Evolutionary conservation across 2,329 filamentous ascomycete species (phyloP).

Genomic region (Beauveria caledonica): DNA sequence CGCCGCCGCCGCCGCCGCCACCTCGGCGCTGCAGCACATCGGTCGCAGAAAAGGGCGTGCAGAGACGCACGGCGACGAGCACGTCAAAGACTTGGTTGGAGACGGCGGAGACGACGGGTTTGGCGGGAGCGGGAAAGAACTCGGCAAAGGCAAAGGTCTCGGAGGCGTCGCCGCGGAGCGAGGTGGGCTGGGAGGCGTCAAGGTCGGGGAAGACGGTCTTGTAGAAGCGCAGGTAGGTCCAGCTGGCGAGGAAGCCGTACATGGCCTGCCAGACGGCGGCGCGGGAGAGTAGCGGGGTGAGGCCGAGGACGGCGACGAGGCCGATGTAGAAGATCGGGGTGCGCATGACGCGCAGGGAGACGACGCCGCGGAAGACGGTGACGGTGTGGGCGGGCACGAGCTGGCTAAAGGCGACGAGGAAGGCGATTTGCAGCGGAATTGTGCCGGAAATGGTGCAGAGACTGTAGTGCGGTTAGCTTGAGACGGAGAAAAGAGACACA

Average conservation of each 20-base stretch:
- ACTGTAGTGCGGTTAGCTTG: conserved; percentile 32
- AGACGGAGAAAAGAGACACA: background rate
- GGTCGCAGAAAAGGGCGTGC: conserved; percentile 75
- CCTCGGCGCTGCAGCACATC: conserved; percentile 50
- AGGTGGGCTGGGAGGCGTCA: conserved; percentile 49
- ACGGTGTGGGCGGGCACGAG: conserved; percentile 96
- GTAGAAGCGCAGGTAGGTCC: conserved; percentile 95
- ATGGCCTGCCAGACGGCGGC: conserved; percentile 72
- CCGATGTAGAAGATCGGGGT: conserved; percentile 67
- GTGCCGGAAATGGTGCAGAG: conserved; percentile 80
- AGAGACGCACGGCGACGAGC: conserved; percentile 67
- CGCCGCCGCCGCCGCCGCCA: background rate
- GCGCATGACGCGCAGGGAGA: conserved; percentile 77
- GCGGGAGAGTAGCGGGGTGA: conserved; percentile 52
- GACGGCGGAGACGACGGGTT: conserved; percentile 68
- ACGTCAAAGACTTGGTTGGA: conserved; percentile 66
- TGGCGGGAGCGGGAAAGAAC: conserved; percentile 82
- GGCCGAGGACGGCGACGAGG: conserved; percentile 56
- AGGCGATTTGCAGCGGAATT: conserved; percentile 81
- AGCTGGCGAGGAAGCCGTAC: conserved; percentile 78
- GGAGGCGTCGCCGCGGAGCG: conserved; percentile 80
- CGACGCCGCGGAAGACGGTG: conserved; percentile 77
- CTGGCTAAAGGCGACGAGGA: conserved; percentile 95
- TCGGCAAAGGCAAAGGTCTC: conserved; percentile 95
- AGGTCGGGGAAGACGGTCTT: conserved; percentile 66